Base-by-base conservation (phyloP, 2,329 filamentous ascomycete species). In the Colletotrichum sp. region DNA sequence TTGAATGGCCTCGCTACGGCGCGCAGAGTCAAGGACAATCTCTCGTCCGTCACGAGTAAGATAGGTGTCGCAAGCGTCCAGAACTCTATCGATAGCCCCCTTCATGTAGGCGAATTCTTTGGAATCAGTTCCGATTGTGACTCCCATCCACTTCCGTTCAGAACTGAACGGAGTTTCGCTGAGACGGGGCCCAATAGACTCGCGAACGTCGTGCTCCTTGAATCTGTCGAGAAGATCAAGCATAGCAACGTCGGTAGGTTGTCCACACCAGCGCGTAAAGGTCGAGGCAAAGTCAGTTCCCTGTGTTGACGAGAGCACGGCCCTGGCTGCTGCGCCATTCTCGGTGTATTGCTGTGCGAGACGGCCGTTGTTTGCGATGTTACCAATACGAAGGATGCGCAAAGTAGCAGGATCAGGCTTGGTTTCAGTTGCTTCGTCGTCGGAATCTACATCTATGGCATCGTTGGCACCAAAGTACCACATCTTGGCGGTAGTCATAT, bases 71-170 rank as follows among this genome's bases (percentile, higher is more conserved):
- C 96, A 99, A 65, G 94, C 92, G 70, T 92, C 91, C 8, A 99
- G 86, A 27, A 99, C 90, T 82, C 93, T 93, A 83, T 99, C 97
- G 54, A 98, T 88, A 38, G 97, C 95, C 36, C 97, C 97, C 82
- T 99, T 99, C 86, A 98, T 94, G 82, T 98, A 99, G 1, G 95
- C 96, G 77, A 95, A 92, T 79, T 98, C 94, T 75, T 92, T 91
- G 34, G 86, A 84, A 62, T 91, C 88, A 27, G 88, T 86, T 57
- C 91, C 92, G 77, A 98, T 94, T 3, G 95, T 93, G 33, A 98
- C 96, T 38, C 97, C 97, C 97, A 99, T 99, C 96, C 96, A 99
- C 84, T 99, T 99, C 71, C 96, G 91, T 81, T 98, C 95, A 1
- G 97, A 99, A 81, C 96, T 98, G 83, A 99, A 99, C 0, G 97